A percentile compares a stretch with the other conserved stretches of the same genome.
These are phyloP conservation scores for Phytophthora hybrid DNA, from an alignment of 352 stramenopile species.

Conservation along the genomic window DNA sequence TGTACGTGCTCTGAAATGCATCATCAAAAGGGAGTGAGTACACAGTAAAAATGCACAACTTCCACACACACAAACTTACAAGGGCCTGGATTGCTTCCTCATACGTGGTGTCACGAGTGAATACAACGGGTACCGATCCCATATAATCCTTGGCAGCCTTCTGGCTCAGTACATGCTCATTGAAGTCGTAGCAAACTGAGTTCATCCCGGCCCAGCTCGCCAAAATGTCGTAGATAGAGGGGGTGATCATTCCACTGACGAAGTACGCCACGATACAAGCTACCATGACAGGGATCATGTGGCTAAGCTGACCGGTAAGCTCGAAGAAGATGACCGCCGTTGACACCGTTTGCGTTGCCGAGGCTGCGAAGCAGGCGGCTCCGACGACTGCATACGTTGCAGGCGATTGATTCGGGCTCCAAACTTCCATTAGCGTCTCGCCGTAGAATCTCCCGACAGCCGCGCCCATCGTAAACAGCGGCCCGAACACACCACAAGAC, in stretches of 20 bases:
- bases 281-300: constrained; percentile 88
- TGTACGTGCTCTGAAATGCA: constrained; percentile 57
- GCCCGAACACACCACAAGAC: constrained; percentile 84
- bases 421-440: constrained; percentile 81
- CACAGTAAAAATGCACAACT: neutral
- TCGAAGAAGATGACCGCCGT: constrained; percentile 91
- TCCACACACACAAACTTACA: constrained; percentile 33
- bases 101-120: constrained; percentile 83
- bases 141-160: constrained; percentile 76
- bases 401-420: constrained; percentile 77
- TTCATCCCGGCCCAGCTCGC: constrained; percentile 81
- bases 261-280: constrained; percentile 86
- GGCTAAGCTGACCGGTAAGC: constrained; percentile 79
- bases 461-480: constrained; percentile 85
- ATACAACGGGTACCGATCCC: constrained; percentile 55
- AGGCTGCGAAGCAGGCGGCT: constrained; percentile 91
- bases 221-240: constrained; percentile 89
- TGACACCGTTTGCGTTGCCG: constrained; percentile 91
- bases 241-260: constrained; percentile 73
- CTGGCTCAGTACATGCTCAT: constrained; percentile 77
- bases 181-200: constrained; percentile 86
- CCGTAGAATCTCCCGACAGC: constrained; percentile 78
- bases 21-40: neutral
- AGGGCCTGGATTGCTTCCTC: constrained; percentile 68
- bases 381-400: constrained; percentile 92